Conservation (phyloP, 2,329 filamentous ascomycete species). For the Aspergillus japonicus region DNA sequence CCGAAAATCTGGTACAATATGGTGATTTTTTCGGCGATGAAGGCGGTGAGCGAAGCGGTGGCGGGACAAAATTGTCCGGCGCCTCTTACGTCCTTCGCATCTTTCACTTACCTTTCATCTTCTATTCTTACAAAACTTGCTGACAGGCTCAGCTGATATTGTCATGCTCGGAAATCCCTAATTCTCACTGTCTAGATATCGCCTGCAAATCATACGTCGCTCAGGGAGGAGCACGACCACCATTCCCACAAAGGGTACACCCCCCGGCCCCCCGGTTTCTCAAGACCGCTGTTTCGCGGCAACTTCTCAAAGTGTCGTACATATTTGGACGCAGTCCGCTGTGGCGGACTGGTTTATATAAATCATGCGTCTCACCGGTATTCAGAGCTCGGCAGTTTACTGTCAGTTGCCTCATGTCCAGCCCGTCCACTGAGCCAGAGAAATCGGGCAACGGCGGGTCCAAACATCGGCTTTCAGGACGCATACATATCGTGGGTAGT, state of each 20-base stretch:
- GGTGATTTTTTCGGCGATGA: constrained; percentile 19
- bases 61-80: constrained; percentile 1
- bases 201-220: neutral
- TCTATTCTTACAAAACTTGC: neutral
- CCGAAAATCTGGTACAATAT: constrained; percentile 1
- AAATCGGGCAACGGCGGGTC: constrained; percentile 21
- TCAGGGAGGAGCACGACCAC: neutral
- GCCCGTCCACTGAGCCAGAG: constrained; percentile 29
- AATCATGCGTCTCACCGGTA: constrained; percentile 13
- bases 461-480: constrained; percentile 31
- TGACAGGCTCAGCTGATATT: neutral
- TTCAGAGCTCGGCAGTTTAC: neutral
- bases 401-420: constrained; percentile 22
- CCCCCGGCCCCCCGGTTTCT: neutral
- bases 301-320: constrained; percentile 36
- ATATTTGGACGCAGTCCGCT: constrained; percentile 34
- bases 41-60: constrained; percentile 25
- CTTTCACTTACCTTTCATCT: neutral
- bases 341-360: constrained; percentile 27
- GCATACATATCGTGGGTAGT: constrained; percentile 65
- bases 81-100: neutral
- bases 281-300: neutral
- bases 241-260: neutral
- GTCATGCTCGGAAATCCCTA: neutral
- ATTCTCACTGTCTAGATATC: neutral